Conservation (phyloP, 2,329 filamentous ascomycete genomes). For the Venturia nashicola region DNA sequence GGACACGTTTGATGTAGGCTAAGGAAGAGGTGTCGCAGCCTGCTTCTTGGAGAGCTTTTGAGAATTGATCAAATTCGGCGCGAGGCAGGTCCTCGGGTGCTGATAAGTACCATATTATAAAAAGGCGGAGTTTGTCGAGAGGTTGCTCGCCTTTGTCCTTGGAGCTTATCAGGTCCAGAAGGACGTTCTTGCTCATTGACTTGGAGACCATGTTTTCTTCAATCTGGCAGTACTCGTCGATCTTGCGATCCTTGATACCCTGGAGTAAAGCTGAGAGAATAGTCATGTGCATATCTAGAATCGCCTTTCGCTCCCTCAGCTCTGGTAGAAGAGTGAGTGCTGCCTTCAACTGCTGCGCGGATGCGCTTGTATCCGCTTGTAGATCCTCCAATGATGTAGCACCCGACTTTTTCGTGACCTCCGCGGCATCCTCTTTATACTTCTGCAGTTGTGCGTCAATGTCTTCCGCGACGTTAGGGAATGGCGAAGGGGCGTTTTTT, state of each 20-base stretch:
- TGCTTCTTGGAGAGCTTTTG: slow-evolving; percentile 64
- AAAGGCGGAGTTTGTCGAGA: slow-evolving; percentile 80
- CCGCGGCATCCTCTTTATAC: slow-evolving; percentile 90
- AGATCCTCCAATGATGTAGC: slow-evolving; percentile 87
- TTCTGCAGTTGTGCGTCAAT: slow-evolving; percentile 87
- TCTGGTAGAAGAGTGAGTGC: slow-evolving; percentile 90
- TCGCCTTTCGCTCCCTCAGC: slow-evolving; percentile 80
- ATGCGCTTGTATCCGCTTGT: slow-evolving; percentile 76
- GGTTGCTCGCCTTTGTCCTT: slow-evolving; percentile 70
- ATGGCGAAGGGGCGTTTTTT: slow-evolving; percentile 79
- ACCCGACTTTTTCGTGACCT: slow-evolving; percentile 90
- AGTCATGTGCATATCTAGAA: slow-evolving; percentile 98
- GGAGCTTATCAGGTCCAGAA: slow-evolving; percentile 77
- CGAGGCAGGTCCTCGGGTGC: slow-evolving; percentile 80
- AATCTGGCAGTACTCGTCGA: slow-evolving; percentile 92
- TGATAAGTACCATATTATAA: slow-evolving; percentile 86
- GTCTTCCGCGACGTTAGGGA: slow-evolving; percentile 91
- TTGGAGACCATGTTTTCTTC: slow-evolving; percentile 91
- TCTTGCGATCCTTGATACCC: slow-evolving; percentile 86
- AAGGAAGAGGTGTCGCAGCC: slow-evolving; percentile 68
- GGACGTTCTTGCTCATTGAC: slow-evolving; percentile 75
- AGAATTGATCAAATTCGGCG: slow-evolving; percentile 73
- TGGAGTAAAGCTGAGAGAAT: slow-evolving; percentile 69
- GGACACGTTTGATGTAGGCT: slow-evolving; percentile 78
- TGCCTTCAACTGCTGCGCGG: slow-evolving; percentile 87